Conservation (phyloP, 1,139 yeast genomes). For the Pichia sp. region DNA sequence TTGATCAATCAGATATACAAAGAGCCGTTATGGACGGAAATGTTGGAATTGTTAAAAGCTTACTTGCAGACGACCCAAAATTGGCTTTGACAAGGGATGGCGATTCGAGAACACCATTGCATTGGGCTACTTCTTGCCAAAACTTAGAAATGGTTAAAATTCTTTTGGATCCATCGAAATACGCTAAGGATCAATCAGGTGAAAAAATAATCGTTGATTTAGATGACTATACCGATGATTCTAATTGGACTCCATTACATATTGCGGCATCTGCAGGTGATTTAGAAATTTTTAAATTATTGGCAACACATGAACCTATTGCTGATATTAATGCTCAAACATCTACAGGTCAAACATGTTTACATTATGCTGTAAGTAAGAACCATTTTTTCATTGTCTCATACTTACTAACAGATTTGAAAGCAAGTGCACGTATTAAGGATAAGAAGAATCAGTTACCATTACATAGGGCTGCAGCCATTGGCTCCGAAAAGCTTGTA, state of each 20-base stretch:
- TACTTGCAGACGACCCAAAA: slow-evolving; percentile 45
- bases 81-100: slow-evolving; percentile 46
- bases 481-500: slow-evolving; percentile 57
- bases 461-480: slow-evolving; percentile 78
- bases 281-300: slow-evolving; percentile 41
- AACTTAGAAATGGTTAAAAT: slow-evolving; percentile 47
- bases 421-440: slow-evolving; percentile 57
- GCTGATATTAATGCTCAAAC: slow-evolving; percentile 51
- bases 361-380: slow-evolving; percentile 75
- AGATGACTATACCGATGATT: slow-evolving; percentile 61
- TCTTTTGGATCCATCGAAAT: slow-evolving; percentile 38
- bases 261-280: slow-evolving; percentile 75
- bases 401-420: slow-evolving; percentile 42
- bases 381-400: slow-evolving; percentile 49
- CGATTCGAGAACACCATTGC: slow-evolving; percentile 78
- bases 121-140: slow-evolving; percentile 80
- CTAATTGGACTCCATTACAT: slow-evolving; percentile 89
- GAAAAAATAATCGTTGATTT: slow-evolving; percentile 42
- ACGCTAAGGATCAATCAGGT: slow-evolving; percentile 4
- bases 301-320: slow-evolving; percentile 37
- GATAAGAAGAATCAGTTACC: slow-evolving; percentile 65
- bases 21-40: slow-evolving; percentile 58
- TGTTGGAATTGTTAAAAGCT: slow-evolving; percentile 39
- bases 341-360: slow-evolving; percentile 60
- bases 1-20: slow-evolving; percentile 37